Evolutionary conservation across 345 rosid genomes (phyloP).

Genomic region (Carallia pectinifolia): DNA sequence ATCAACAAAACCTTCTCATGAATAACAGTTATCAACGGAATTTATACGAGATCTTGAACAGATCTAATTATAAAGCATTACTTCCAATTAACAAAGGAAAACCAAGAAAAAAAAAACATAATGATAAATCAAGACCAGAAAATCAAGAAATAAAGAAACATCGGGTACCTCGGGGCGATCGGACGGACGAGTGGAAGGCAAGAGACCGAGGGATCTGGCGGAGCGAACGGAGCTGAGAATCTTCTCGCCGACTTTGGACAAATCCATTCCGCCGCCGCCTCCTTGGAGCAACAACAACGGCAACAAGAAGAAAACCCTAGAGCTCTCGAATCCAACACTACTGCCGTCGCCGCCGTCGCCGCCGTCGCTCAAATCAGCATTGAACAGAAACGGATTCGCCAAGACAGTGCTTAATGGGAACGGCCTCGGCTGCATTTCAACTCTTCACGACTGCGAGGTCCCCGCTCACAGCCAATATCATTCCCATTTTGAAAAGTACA

Average conservation of each 20-base stretch:
- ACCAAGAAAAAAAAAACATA: neutral
- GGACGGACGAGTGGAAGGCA: slow-evolving; percentile 53
- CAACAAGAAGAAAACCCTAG: slow-evolving; percentile 79
- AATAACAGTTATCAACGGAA: too few species aligned
- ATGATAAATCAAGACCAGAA: neutral
- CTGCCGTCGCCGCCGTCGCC: slow-evolving; percentile 21
- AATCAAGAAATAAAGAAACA: neutral
- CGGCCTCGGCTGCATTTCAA: slow-evolving; percentile 79
- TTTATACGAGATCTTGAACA: too few species aligned
- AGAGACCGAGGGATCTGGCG: slow-evolving; percentile 82
- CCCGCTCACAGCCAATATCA: neutral
- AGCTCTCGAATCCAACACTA: slow-evolving; percentile 55
- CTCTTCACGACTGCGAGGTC: slow-evolving; percentile 28
- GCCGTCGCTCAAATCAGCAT: slow-evolving; percentile 63
- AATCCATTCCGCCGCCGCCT: slow-evolving; percentile 76
- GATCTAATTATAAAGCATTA: too few species aligned
- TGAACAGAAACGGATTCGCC: slow-evolving; percentile 59
- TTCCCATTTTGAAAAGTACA: neutral
- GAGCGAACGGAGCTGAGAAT: slow-evolving; percentile 90
- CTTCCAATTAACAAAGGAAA: too few species aligned
- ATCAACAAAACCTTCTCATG: too few species aligned
- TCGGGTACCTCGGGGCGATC: slow-evolving; percentile 83
- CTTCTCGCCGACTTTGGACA: slow-evolving; percentile 89
- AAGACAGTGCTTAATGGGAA: slow-evolving; percentile 64
- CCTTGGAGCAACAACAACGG: slow-evolving; percentile 80